Conservation (phyloP, 352 stramenopile species). For the Salisapilia sapeloensis region DNA sequence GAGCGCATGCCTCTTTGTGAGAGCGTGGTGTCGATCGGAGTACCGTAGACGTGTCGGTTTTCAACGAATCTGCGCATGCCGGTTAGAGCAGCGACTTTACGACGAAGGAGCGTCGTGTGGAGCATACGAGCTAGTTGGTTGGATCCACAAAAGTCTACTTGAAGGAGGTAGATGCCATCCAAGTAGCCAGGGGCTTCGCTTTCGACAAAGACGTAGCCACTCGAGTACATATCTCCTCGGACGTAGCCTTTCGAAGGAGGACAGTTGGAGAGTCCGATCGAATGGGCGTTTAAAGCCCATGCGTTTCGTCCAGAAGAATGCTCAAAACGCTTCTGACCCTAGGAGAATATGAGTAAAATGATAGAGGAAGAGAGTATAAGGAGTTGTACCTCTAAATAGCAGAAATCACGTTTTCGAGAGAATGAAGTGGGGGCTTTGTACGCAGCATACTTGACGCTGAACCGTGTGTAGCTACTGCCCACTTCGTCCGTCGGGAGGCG, state of each 20-base stretch:
- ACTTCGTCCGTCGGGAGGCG: constrained; percentile 20
- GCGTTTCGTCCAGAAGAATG: constrained; percentile 44
- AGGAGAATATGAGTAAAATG: too few relatives aligned
- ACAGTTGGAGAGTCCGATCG: constrained; percentile 59
- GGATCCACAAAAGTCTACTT: constrained; percentile 74
- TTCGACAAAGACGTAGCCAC: constrained; percentile 64
- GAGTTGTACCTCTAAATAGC: constrained; percentile 54
- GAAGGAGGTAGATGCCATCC: constrained; percentile 72
- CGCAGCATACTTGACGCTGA: constrained; percentile 52
- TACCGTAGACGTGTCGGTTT: too few relatives aligned
- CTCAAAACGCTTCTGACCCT: constrained; percentile 67
- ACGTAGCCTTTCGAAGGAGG: constrained; percentile 51
- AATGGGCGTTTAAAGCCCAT: constrained; percentile 72
- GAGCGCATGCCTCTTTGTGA: constrained; percentile 42
- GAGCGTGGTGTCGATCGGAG: too few relatives aligned
- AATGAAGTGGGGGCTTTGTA: constrained; percentile 38
- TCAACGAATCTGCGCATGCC: too few relatives aligned
- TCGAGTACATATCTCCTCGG: constrained; percentile 66
- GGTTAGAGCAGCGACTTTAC: too few relatives aligned
- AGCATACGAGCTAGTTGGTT: constrained; percentile 33
- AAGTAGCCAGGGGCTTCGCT: constrained; percentile 56
- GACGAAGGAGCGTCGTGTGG: constrained; percentile 32
- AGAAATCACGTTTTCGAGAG: constrained; percentile 47
- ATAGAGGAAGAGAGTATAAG: too few relatives aligned
- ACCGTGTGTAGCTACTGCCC: constrained; percentile 35